Percentiles rank a stretch among this genome's conserved stretches.
Conservation (phyloP, 2,329 filamentous ascomycete genomes). For the Mycosphaerella arachidis region DNA sequence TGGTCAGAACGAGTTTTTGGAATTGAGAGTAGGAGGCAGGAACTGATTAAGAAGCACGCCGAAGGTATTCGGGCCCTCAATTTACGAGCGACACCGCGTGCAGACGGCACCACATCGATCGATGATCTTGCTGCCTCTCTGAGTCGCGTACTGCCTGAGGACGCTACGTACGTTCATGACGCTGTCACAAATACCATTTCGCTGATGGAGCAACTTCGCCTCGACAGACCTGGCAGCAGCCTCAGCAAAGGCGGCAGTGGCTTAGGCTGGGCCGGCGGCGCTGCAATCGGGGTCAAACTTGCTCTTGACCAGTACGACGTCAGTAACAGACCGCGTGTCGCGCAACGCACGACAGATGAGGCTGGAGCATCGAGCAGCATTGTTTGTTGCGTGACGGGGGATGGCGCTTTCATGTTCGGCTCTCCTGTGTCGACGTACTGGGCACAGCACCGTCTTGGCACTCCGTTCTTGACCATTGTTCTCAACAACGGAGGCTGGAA, state of each 20-base stretch:
- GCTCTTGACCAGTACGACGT: conserved; percentile 12
- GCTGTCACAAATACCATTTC: conserved; percentile 16
- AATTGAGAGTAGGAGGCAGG: background rate
- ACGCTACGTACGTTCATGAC: conserved; percentile 19
- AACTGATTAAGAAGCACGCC: background rate
- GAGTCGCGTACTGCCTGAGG: conserved; percentile 3
- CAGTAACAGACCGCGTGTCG: conserved; percentile 4
- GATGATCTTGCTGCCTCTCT: conserved; percentile 10
- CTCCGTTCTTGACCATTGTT: conserved; percentile 18
- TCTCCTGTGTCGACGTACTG: conserved; percentile 12
- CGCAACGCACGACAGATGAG: background rate
- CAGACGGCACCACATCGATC: conserved; percentile 10
- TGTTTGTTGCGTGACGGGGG: conserved; percentile 14
- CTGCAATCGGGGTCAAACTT: conserved; percentile 18
- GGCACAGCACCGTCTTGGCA: conserved; percentile 8
- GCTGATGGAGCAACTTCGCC: conserved; percentile 15
- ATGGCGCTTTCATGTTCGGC: conserved; percentile 14
- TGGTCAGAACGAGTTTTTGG: background rate
- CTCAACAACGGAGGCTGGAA: conserved; percentile 24
- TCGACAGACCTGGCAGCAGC: conserved; percentile 7
- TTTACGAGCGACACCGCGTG: background rate
- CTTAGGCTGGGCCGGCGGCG: conserved; percentile 20
- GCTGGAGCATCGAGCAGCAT: background rate
- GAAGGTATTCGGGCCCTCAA: background rate
- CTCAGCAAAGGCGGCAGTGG: conserved; percentile 21